Base-by-base conservation (phyloP, 1,284 basidiomycete genomes). In the Pyrrhoderma lamaoense region DNA sequence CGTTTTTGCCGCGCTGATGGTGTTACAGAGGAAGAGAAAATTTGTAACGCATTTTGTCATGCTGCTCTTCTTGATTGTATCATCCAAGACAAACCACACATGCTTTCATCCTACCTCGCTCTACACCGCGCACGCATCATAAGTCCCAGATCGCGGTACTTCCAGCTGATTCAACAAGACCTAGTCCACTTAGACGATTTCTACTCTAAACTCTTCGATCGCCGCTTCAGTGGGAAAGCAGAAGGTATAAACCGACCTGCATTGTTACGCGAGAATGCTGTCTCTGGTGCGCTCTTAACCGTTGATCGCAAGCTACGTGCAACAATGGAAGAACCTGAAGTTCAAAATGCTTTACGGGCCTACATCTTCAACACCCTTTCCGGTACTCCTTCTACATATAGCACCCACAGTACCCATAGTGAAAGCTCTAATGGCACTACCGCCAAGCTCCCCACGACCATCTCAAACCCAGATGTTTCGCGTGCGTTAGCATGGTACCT, bases 31-130 rank as follows among this genome's bases (percentile, higher is more conserved):
- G 69, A 70, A 36, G 85, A 85, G 58, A 72, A 76, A 48, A 68
- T 82, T 19, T 79, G 86, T 60, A 81, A 85, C 59, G 72, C 78
- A 18, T 89, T 89, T 56, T 86, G 82, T 55, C 85, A 89, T 56
- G 86, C 88, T 0, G 78, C 81, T 22, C 67, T 95, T 19, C 75
- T 95, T 49, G 93, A 97, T 64, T 88, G 89, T 64, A 82, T 98
- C 47, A 73, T 91, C 8, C 82, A 88, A 62, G 93, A 96, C 70
- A 95, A 96, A 62, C 80, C 84, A 2, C 78, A 82, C 54, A 81
- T 89, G 0, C 68, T 93, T 7, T 77, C 81, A 52, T 73, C 82
- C 0, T 89, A 94, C 64, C 69, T 92, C 1, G 78, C 79, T 0
- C 66, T 94, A 14, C 88, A 80, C 62, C 74, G 72, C 43, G 79